Evolutionary conservation across 2,329 filamentous ascomycete genomes (phyloP).

Genomic region (Clarireedia monteithiana): DNA sequence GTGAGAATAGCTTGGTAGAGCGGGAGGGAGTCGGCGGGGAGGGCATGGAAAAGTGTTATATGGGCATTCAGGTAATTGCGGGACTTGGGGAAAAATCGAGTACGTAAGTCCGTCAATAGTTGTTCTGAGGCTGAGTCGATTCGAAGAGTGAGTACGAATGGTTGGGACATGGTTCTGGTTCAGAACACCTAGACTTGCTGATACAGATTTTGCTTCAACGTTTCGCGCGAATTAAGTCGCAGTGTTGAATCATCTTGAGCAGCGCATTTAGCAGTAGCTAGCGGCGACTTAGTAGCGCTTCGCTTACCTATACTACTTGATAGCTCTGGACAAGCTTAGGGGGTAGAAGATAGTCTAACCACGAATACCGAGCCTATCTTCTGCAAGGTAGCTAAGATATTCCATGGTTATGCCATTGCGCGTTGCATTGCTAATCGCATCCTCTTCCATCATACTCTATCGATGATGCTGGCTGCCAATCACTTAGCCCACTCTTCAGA

Average conservation of each 20-base stretch:
- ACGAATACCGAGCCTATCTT: too few relatives aligned
- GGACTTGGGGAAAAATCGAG: neutral
- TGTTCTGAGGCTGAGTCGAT: conserved; percentile 2
- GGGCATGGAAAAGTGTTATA: conserved; percentile 9
- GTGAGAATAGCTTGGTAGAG: neutral
- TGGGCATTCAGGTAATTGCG: conserved; percentile 10
- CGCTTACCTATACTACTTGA: too few relatives aligned
- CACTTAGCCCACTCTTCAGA: conserved; percentile 5
- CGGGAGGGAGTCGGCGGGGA: neutral
- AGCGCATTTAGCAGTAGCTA: too few relatives aligned
- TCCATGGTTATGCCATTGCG: neutral
- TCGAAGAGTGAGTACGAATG: conserved; percentile 8
- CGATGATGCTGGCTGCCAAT: neutral
- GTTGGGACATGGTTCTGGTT: conserved; percentile 8
- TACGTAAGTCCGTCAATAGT: conserved; percentile 3
- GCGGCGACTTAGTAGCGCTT: too few relatives aligned
- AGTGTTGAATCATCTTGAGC: too few relatives aligned
- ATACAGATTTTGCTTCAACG: too few relatives aligned
- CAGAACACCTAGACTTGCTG: too few relatives aligned
- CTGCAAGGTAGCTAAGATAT: too few relatives aligned
- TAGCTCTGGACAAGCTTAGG: too few relatives aligned
- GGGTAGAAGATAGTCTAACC: too few relatives aligned
- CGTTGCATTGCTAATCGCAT: neutral
- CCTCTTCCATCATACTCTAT: neutral
- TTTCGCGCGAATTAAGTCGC: too few relatives aligned